These are phyloP conservation scores for Trichoderma oligosporum DNA, from an alignment of 2,329 filamentous ascomycete genomes.

Conservation along the genomic window DNA sequence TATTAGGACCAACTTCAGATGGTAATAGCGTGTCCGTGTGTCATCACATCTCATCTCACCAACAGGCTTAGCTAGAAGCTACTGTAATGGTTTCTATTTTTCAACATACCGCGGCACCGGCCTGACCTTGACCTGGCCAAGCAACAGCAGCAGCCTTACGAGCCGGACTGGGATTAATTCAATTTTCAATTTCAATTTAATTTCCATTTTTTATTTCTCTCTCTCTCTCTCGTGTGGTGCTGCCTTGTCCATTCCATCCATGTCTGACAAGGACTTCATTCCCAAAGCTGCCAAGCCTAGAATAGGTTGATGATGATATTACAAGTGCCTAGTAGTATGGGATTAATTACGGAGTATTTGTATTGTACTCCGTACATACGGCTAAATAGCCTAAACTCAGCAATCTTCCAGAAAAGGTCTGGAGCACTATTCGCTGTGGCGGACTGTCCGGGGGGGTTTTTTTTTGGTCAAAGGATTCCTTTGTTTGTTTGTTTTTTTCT, in stretches of 20 bases:
- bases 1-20: not conserved
- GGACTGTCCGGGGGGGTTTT: slow-evolving; percentile 6
- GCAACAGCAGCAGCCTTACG: slow-evolving; percentile 13
- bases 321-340: too few species aligned
- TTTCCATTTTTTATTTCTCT: not conserved
- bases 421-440: slow-evolving; percentile 2
- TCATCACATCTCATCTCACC: slow-evolving; percentile 8
- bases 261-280: not conserved
- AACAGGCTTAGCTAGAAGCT: too few species aligned
- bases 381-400: slow-evolving; percentile 16
- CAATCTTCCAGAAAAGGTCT: slow-evolving; percentile 17
- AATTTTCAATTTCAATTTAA: too few species aligned
- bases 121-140: too few species aligned
- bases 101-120: too few species aligned
- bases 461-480: too few species aligned
- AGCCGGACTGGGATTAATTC: not conserved
- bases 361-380: too few species aligned
- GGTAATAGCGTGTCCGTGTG: not conserved
- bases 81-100: too few species aligned
- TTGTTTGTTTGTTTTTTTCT: not conserved
- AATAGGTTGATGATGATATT: not conserved
- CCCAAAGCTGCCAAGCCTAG: not conserved
- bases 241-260: too few species aligned
- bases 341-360: too few species aligned
- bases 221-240: not conserved